phyloP scores from a whole-genome alignment of 225 moss, liverwort and hornwort genomes.

The Pleurozium schreberi region DNA sequence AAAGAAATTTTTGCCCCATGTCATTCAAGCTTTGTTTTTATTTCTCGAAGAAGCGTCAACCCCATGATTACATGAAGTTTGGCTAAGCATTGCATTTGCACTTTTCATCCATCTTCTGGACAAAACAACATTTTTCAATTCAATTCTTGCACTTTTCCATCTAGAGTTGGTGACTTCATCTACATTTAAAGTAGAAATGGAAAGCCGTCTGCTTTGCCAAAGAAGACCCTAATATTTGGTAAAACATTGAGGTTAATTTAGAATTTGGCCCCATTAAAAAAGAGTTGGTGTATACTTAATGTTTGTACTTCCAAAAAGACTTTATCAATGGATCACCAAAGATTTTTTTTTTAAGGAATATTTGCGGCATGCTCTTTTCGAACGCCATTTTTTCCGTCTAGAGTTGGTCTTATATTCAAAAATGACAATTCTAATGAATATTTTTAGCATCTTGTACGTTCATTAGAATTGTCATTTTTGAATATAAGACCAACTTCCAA shows the following conservation, averaged over 20 bases:
- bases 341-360: neutral
- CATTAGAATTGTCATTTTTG: neutral
- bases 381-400: too few relatives aligned
- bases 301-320: fast-evolving
- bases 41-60: neutral
- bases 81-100: neutral
- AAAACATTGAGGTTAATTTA: neutral
- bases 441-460: fast-evolving
- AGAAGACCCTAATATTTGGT: neutral
- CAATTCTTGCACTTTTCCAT: neutral
- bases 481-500: neutral
- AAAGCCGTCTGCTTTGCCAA: neutral
- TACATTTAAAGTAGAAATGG: neutral
- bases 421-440: too few relatives aligned
- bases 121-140: neutral
- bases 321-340: fast-evolving
- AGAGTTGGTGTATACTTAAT: neutral
- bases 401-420: too few relatives aligned
- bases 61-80: neutral
- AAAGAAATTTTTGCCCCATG: neutral
- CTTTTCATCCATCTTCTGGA: neutral
- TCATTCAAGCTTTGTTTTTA: neutral
- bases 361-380: neutral
- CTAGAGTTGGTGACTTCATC: neutral
- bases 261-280: neutral